phyloP scores from a whole-genome alignment of 495 filamentous ascomycete species.

The Aspergillus homomorphus region DNA sequence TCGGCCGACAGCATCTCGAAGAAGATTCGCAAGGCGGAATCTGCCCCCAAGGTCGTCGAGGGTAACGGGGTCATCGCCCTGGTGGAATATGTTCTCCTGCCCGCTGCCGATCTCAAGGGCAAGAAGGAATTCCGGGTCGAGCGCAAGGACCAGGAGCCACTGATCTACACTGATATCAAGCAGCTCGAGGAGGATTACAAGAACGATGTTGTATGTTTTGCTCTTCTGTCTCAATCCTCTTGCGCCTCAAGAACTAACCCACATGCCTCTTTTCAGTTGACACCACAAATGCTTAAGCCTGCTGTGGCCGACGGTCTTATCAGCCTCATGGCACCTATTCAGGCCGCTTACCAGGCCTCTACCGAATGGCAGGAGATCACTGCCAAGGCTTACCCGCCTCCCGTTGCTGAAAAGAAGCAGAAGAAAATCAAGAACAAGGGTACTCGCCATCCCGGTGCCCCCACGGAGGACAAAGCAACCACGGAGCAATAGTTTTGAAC shows the following conservation, averaged over 20 bases:
- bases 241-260: conserved; percentile 18
- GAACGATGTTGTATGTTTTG: conserved; percentile 66
- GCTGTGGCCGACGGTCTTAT: conserved; percentile 69
- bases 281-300: conserved; percentile 79
- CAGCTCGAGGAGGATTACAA: conserved; percentile 75
- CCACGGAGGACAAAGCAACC: conserved; percentile 29
- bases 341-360: conserved; percentile 62
- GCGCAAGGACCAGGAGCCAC: conserved; percentile 54
- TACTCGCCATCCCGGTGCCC: conserved; percentile 54
- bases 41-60: conserved; percentile 70
- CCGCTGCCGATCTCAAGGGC: conserved; percentile 49
- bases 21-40: conserved; percentile 82
- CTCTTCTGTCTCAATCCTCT: background rate
- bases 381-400: conserved; percentile 77
- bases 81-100: conserved; percentile 80
- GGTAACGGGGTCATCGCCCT: conserved; percentile 83
- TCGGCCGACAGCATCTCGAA: conserved; percentile 62
- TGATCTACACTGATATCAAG: conserved; percentile 71
- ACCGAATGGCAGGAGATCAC: conserved; percentile 79
- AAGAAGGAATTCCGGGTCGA: conserved; percentile 38
- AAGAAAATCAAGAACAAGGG: conserved; percentile 83
- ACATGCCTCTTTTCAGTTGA: conserved; percentile 55
- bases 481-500: background rate
- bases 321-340: conserved; percentile 71
- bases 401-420: conserved; percentile 62